Base-by-base conservation (phyloP, 106 monocot genomes). In the Dendrobium officinale region DNA sequence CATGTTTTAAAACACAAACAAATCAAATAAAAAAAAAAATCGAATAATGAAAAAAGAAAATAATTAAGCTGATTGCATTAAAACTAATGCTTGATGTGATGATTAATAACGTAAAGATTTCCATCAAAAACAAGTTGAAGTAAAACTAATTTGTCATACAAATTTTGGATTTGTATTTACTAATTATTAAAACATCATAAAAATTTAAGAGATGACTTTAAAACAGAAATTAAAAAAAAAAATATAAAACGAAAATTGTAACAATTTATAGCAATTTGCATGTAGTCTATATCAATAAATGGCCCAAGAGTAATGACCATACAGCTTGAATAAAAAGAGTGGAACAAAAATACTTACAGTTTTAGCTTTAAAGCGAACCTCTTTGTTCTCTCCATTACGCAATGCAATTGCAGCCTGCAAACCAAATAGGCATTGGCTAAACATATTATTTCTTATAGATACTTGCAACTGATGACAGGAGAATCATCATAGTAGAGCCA, bases 281-380 rank as follows among this genome's bases (percentile, higher is more conserved):
- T 7, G 29, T 9, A 58, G 5, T 58, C 18, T 58, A 20, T 19
- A 67, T 67, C 67, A 56, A 26, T 27, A 22, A 27, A 27, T 67
- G 67, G 10, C 27, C 27, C 67, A 67, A 27, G 29, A 67, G 27
- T 9, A 67, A 5, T 67, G 40, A 41, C 41, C 16, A 73, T 17
- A 73, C 33, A 73, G 40, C 33, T 17, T 41, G 17, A 70, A 44
- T 19, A 70, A 44, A 61, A 26, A 75, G 55, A 55, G 26, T 24
- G 18, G 5, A 79, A 58, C 43, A 72, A 19, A 70, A 80, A 22
- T 61, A 79, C 97, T 94, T 86, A 97, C 97, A 80, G 90, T 94
- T 88, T 97, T 97, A 67, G 80, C 86, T 84, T 87, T 90, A 84
- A 97, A 94, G 48, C 92, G 92, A 48, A 97, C 93, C 75, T 92